Conservation (phyloP, 2,329 filamentous ascomycete genomes). For the Pseudophaeomoniella oleicola region DNA sequence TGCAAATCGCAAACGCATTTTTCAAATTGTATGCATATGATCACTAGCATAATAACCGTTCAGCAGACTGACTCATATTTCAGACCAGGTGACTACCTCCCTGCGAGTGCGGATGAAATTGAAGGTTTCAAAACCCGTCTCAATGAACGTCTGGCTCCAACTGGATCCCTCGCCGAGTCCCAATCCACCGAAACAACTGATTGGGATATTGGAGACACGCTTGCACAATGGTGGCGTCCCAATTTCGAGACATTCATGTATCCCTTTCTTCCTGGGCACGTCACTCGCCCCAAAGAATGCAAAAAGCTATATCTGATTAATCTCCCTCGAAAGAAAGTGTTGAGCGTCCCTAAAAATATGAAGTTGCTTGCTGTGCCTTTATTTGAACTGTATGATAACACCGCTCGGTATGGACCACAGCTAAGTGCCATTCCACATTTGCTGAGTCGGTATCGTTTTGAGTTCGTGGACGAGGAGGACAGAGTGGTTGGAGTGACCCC, state of each 20-base stretch:
- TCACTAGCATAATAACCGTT: not conserved
- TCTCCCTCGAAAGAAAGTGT: slow-evolving; percentile 78
- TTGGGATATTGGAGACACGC: slow-evolving; percentile 87
- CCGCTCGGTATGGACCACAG: slow-evolving; percentile 83
- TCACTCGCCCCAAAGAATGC: slow-evolving; percentile 93
- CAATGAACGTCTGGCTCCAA: slow-evolving; percentile 84
- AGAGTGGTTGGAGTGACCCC: slow-evolving; percentile 76
- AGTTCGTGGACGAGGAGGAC: slow-evolving; percentile 88
- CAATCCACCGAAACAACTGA: slow-evolving; percentile 56
- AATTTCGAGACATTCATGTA: slow-evolving; percentile 99
- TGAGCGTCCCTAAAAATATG: slow-evolving; percentile 99
- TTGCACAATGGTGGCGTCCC: slow-evolving; percentile 96
- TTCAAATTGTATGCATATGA: slow-evolving; percentile 63
- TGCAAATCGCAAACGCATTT: slow-evolving; percentile 98
- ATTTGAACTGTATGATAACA: slow-evolving; percentile 98
- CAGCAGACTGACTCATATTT: not conserved
- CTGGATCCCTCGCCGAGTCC: slow-evolving; percentile 74
- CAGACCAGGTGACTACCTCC: slow-evolving; percentile 85
- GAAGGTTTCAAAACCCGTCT: slow-evolving; percentile 87
- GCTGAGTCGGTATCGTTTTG: slow-evolving; percentile 89
- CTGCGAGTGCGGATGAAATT: slow-evolving; percentile 73
- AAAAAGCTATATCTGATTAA: slow-evolving; percentile 99
- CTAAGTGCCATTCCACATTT: slow-evolving; percentile 92
- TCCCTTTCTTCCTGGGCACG: slow-evolving; percentile 89
- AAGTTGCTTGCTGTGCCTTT: slow-evolving; percentile 92